Evolutionary conservation across 345 rosid species (phyloP), one percentile per base, ranked within the genome.

Genomic region (Gossypium stocksii): DNA sequence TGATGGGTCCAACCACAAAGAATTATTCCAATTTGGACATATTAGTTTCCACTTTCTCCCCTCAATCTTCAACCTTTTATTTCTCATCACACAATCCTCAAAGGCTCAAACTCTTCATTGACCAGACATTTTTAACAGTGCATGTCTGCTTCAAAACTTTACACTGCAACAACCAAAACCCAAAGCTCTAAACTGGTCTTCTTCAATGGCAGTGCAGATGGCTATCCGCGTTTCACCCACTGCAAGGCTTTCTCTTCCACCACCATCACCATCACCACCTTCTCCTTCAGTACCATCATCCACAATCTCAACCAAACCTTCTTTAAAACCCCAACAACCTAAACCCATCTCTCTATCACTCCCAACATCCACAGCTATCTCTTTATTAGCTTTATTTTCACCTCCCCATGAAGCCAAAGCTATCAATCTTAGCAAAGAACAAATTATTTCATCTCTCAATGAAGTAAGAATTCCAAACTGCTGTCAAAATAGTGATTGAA

Each of bases 361-460:
- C 1, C 17, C 63, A 23, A 59, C 38, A 27, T 60, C 64, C 3
- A 60, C 43, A 9, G 14, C 64, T 17, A n/a, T 73, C 76, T 73
- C 67, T 73, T 64, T 73, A n/a, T 75, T 75, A 44, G 71, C 77
- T 65, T 63, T 75, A 10, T 45, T 75, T 49, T 53, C 64, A 52
- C 63, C 9, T 66, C 70, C 54, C 56, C 57, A 48, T 73, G 91
- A 92, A 77, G 97, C 96, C 72, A 85, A 86, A 76, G 93, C 94
- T 34, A 71, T 86, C 79, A 76, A 86, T 82, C 79, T 92, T 71
- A 70, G 87, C 80, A 94, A 90, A 75, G 98, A 92, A 80, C 97
- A 90, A 87, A 90, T 92, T 79, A 87, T 88, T 81, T 92, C 98
- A 45, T 90, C 94, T 58, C 77, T 94, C 80, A 82, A 86, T 60